Conservation (phyloP, 371 early-diverging fungal species). For the Mortierella sp. region DNA sequence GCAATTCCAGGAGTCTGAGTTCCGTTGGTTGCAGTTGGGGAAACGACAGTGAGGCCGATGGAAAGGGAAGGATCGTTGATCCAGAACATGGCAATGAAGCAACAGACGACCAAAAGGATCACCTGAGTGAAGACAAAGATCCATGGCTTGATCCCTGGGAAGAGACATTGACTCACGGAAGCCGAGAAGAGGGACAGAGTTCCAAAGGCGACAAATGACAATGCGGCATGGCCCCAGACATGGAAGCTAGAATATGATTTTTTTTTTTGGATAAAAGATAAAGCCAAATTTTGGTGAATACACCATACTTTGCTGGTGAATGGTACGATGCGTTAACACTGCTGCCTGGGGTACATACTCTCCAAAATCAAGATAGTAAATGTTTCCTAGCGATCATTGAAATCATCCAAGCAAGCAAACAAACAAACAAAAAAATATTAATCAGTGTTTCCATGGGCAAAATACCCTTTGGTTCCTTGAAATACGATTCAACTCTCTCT, state of each 20-base stretch:
- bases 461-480: too few relatives aligned
- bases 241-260: slow-evolving; percentile 18
- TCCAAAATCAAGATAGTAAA: slow-evolving; percentile 42
- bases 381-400: too few relatives aligned
- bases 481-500: too few relatives aligned
- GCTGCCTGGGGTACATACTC: slow-evolving; percentile 16
- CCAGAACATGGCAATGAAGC: slow-evolving; percentile 54
- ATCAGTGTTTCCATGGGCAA: too few relatives aligned
- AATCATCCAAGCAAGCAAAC: too few relatives aligned
- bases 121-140: slow-evolving; percentile 47
- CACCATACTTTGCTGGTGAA: not conserved
- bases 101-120: slow-evolving; percentile 40
- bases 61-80: slow-evolving; percentile 41
- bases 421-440: too few relatives aligned
- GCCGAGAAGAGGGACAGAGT: slow-evolving; percentile 47
- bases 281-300: not conserved
- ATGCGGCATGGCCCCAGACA: slow-evolving; percentile 42
- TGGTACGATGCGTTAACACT: not conserved
- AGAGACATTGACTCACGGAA: slow-evolving; percentile 44
- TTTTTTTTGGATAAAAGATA: not conserved
- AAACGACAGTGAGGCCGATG: slow-evolving; percentile 40
- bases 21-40: not conserved
- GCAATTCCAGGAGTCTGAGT: not conserved
- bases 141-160: slow-evolving; percentile 40
- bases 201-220: slow-evolving; percentile 46